These are phyloP conservation scores for Leccinum aurantiacum DNA, from an alignment of 768 basidiomycete genomes.

Conservation along the genomic window DNA sequence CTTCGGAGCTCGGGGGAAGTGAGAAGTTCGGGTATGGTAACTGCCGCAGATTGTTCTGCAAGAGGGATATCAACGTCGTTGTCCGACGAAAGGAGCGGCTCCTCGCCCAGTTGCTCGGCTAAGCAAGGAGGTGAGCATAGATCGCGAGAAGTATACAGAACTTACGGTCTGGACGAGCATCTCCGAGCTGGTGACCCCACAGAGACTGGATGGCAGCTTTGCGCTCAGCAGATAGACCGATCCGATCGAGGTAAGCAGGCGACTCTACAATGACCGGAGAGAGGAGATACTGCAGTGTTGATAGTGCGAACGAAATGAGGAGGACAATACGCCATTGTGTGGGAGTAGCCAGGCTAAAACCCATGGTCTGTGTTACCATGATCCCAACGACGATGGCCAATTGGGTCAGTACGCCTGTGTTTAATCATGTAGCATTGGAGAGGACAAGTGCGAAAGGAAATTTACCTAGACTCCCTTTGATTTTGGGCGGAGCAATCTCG, in stretches of 20 bases:
- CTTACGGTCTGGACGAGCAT: slow-evolving; percentile 29
- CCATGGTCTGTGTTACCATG: slow-evolving; percentile 80
- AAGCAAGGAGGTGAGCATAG: slow-evolving; percentile 8
- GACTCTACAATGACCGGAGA: slow-evolving; percentile 64
- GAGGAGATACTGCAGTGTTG: slow-evolving; percentile 54
- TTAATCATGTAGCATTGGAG: background rate
- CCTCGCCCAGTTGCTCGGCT: slow-evolving; percentile 29
- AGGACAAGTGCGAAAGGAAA: background rate
- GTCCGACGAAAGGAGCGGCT: slow-evolving; percentile 25
- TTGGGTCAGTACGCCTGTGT: slow-evolving; percentile 74
- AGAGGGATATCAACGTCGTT: slow-evolving; percentile 18
- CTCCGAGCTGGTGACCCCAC: slow-evolving; percentile 47
- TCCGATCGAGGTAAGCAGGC: slow-evolving; percentile 61
- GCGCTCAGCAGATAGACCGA: slow-evolving; percentile 50
- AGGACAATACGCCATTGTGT: slow-evolving; percentile 70
- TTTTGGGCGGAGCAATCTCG: slow-evolving; percentile 76
- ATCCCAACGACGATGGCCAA: slow-evolving; percentile 83
- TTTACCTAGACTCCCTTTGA: slow-evolving; percentile 73
- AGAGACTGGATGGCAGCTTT: slow-evolving; percentile 46
- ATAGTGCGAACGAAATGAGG: slow-evolving; percentile 56
- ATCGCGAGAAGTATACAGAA: background rate
- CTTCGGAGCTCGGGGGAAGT: slow-evolving; percentile 52
- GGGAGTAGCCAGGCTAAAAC: slow-evolving; percentile 68
- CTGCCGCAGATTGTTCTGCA: slow-evolving; percentile 28
- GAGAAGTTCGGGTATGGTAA: slow-evolving; percentile 57